Evolutionary conservation across 2,329 filamentous ascomycete species (phyloP), one percentile per base, ranked within the genome.

Genomic region (Microdochium paspali): DNA sequence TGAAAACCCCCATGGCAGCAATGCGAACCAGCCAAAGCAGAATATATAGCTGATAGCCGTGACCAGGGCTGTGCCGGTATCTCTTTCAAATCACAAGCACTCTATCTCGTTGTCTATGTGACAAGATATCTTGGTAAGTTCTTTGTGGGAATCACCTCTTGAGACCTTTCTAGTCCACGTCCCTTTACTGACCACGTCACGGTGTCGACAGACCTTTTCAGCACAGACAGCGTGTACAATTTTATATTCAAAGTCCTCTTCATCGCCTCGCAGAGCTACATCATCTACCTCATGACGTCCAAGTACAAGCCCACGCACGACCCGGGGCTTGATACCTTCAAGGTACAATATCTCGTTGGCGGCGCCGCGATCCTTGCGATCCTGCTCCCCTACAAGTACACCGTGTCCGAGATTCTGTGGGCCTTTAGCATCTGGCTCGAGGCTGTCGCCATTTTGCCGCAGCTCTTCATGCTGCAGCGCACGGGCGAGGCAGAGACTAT

Each of bases 401-500:
- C 79, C 4, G 57, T 85, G 30, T 79, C 81, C 24, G 91, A 96
- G 80, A 89, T 98, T 53, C 76, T 94, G 44, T 98, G 93, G 93
- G 86, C 93, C 21, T 98, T 97, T 67, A 94, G 87, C 47, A 96
- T 98, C 66, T 98, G 93, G 93, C 80, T 98, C 26, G 93, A 98
- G 72, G 85, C 87, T 4, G 93, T 98, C 18, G 93, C 93, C 46
- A 98, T 98, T 58, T 78, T 98, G 51, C 93, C 93, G 2, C 93
- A 98, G 72, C 79, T 98, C 46, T 97, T 98, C 69, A 94, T 98
- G 88, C 77, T 98, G 53, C 93, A 98, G 71, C 79, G 93, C 59
- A 98, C 93, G 0, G 94, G 93, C 56, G 91, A 97, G 71, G 94
- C 93, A 10, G 93, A 98, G 71, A 96, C 93, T n/a, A 98, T 98